phyloP scores from a whole-genome alignment of 1,139 yeast species.

The Nakaseomyces uthaithaninus region DNA sequence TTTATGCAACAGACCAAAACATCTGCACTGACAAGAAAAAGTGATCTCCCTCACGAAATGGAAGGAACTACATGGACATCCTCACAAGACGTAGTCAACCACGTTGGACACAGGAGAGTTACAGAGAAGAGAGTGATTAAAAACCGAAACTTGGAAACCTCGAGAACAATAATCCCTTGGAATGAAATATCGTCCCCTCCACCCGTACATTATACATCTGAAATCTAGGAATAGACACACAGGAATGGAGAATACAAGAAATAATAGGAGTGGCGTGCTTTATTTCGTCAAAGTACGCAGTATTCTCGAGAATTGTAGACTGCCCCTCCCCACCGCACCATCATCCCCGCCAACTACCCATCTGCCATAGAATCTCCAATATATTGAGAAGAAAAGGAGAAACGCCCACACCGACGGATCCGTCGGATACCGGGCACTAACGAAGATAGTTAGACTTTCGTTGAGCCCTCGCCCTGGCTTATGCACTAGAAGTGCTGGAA shows the following conservation, averaged over 20 bases:
- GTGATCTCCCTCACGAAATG: not conserved
- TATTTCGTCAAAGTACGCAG: no score
- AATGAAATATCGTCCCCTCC: constrained; percentile 5
- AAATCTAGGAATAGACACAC: not conserved
- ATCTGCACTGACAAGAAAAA: not conserved
- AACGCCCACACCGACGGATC: no score
- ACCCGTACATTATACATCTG: constrained; percentile 3
- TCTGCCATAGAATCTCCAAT: no score
- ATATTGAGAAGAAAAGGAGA: no score
- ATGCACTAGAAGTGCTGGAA: no score
- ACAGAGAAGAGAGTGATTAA: not conserved
- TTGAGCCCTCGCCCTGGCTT: no score
- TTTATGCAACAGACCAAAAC: not conserved
- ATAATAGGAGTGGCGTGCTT: no score
- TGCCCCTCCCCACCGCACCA: no score
- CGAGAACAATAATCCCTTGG: constrained; percentile 8
- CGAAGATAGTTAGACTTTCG: no score
- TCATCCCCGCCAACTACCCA: no score
- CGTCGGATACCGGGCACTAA: no score
- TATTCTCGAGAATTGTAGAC: no score
- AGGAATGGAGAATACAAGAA: not conserved
- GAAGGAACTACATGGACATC: constrained; percentile 6
- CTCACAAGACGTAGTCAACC: not conserved
- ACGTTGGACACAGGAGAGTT: not conserved
- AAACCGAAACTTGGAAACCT: constrained; percentile 2